Percentiles rank a stretch among this genome's conserved stretches.
These are phyloP conservation scores for Coemansia sp. DNA, from an alignment of 192 early-diverging fungal species.

Conservation along the genomic window DNA sequence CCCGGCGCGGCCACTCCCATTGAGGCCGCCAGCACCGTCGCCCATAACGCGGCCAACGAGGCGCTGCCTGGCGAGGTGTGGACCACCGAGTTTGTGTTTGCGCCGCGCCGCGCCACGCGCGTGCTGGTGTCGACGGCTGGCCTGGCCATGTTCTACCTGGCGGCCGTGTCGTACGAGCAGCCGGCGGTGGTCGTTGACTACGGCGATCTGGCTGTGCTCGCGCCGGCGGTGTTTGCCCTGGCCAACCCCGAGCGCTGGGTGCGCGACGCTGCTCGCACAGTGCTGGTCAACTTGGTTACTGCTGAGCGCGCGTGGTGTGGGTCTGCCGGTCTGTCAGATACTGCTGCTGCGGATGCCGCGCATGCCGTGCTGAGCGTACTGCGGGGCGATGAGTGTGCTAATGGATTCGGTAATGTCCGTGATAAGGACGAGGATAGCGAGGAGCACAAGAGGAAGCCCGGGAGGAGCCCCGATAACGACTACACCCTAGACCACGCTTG, in stretches of 20 bases:
- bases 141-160: slow-evolving; percentile 43
- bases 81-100: slow-evolving; percentile 23
- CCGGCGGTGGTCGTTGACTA: slow-evolving; percentile 19
- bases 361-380: slow-evolving; percentile 32
- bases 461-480: not conserved
- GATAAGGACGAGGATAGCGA: not conserved
- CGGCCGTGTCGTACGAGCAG: slow-evolving; percentile 48
- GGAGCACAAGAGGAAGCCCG: not conserved
- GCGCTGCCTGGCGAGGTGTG: slow-evolving; percentile 28
- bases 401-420: slow-evolving; percentile 48
- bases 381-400: slow-evolving; percentile 36
- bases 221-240: slow-evolving; percentile 34
- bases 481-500: slow-evolving; percentile 16
- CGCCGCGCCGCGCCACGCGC: not conserved
- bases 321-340: too few relatives aligned
- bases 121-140: slow-evolving; percentile 31
- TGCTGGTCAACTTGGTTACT: slow-evolving; percentile 43
- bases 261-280: slow-evolving; percentile 44
- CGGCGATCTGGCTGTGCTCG: slow-evolving; percentile 24
- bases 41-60: slow-evolving; percentile 14
- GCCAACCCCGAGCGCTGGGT: slow-evolving; percentile 47
- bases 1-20: slow-evolving; percentile 29
- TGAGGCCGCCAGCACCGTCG: not conserved
- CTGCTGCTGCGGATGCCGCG: slow-evolving; percentile 20
- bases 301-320: slow-evolving; percentile 29